Evolutionary conservation across 2,329 filamentous ascomycete species (phyloP), one percentile per base, ranked within the genome.

Genomic region (Ophiostoma sp.): DNA sequence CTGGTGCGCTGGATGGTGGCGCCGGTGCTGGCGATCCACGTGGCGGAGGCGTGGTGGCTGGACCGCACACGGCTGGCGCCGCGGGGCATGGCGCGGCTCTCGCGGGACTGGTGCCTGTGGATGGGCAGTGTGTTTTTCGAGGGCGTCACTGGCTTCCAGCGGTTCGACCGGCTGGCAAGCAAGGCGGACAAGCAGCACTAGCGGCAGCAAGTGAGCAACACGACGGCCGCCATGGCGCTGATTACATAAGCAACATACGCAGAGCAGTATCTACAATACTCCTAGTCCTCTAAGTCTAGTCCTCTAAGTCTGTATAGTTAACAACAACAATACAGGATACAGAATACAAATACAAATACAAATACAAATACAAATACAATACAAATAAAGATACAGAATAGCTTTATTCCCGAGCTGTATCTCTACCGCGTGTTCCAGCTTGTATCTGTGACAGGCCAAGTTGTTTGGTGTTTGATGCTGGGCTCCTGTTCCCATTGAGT

Each of bases 11-110:
- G 80, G 17, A 80, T 94, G 60, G 81, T 90, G 69, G 74, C 81
- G 27, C 81, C 86, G 0, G 85, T 94, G 70, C 3, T 92, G 1
- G 81, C 76, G 0, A 84, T 92, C 15, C 94, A 97, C 79, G 31
- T 83, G 0, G 71, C 78, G 3, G 94, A 97, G 81, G 79, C 83
- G n/a, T 79, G 79, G 64, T 80, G 82, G 76, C 80, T 89, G 74
- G 83, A 85, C 73, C 78, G 76, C 60, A 81, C 79, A 67, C 79
- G 83, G 71, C 76, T 88, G 72, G 75, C 75, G 69, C 83, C 77
- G 76, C 82, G 84, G 73, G 82, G 83, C 7, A 82, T 89, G 13
- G 77, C 78, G 71, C 77, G 79, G 44, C 81, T 82, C 8, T 79
- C 79, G 7, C 64, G 62, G n/a, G 73, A 85, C 17, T 89, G 88